phyloP scores from a whole-genome alignment of 2,329 filamentous ascomycete species.

The Pseudodiploospora longispora region DNA sequence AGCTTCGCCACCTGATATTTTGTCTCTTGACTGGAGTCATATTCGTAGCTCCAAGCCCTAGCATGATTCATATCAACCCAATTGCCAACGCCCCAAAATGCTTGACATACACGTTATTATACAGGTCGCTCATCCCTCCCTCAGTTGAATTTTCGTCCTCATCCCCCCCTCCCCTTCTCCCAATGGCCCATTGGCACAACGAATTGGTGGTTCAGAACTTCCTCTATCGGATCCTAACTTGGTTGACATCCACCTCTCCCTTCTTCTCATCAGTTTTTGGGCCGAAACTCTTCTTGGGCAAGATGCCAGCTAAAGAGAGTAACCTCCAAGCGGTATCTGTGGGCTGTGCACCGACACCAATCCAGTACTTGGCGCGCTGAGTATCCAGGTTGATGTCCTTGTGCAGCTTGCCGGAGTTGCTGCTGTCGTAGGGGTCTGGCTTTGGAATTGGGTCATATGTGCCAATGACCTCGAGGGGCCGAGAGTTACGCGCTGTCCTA shows the following conservation, averaged over 20 bases:
- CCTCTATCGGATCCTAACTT: constrained; percentile 23
- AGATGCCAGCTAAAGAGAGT: constrained; percentile 61
- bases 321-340: constrained; percentile 84
- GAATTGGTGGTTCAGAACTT: background rate
- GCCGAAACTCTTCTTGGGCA: constrained; percentile 31
- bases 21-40: too few species aligned
- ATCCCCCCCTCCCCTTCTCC: background rate
- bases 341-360: constrained; percentile 93
- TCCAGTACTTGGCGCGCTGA: constrained; percentile 82
- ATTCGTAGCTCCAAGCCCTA: constrained; percentile 38
- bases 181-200: constrained; percentile 9
- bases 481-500: constrained; percentile 78
- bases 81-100: constrained; percentile 7
- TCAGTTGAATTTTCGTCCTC: too few species aligned
- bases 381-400: constrained; percentile 89
- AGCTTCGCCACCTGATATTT: too few species aligned
- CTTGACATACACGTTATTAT: constrained; percentile 7
- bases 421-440: constrained; percentile 46
- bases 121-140: background rate
- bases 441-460: constrained; percentile 65
- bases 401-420: constrained; percentile 55
- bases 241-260: constrained; percentile 16
- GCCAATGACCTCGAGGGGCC: constrained; percentile 87
- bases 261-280: constrained; percentile 18
- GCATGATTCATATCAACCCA: constrained; percentile 3